These are phyloP conservation scores for Saturnispora dispora DNA, from an alignment of 805 yeast genomes.

Conservation along the genomic window DNA sequence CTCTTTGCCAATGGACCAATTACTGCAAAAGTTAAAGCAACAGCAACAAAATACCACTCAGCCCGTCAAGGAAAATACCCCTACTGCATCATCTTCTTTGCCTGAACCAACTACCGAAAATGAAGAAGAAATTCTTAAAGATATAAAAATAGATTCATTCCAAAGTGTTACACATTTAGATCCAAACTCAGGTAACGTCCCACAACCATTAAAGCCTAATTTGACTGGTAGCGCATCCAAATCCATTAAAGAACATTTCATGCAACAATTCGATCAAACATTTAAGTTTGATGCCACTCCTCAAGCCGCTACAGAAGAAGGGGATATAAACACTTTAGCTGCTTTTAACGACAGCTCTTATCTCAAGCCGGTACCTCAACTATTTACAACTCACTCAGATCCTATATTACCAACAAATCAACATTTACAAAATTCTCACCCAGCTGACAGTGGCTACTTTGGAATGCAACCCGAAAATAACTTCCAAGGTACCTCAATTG, in stretches of 20 bases:
- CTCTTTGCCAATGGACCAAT: conserved; percentile 70
- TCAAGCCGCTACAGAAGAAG: background rate
- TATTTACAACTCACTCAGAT: background rate
- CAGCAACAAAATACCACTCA: conserved; percentile 8
- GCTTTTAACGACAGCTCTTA: conserved; percentile 4
- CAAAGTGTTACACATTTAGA: conserved; percentile 12
- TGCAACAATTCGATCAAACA: conserved; percentile 16
- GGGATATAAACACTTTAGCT: conserved; percentile 11
- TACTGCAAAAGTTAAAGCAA: conserved; percentile 38
- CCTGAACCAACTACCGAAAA: conserved; percentile 30
- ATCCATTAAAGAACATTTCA: conserved; percentile 28
- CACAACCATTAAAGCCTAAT: conserved; percentile 38
- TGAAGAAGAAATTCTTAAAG: conserved; percentile 57
- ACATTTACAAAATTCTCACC: background rate
- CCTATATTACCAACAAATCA: background rate
- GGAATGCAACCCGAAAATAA: background rate
- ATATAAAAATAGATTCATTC: conserved; percentile 12
- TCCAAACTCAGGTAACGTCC: conserved; percentile 7
- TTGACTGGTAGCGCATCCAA: conserved; percentile 49
- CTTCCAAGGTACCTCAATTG: background rate
- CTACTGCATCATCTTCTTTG: conserved; percentile 19
- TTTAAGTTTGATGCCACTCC: conserved; percentile 8
- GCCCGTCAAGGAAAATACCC: background rate
- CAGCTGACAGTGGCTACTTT: background rate
- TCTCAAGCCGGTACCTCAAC: background rate